Conservation (phyloP, 2,329 filamentous ascomycete species). For the Mycocentrospora acerina region DNA sequence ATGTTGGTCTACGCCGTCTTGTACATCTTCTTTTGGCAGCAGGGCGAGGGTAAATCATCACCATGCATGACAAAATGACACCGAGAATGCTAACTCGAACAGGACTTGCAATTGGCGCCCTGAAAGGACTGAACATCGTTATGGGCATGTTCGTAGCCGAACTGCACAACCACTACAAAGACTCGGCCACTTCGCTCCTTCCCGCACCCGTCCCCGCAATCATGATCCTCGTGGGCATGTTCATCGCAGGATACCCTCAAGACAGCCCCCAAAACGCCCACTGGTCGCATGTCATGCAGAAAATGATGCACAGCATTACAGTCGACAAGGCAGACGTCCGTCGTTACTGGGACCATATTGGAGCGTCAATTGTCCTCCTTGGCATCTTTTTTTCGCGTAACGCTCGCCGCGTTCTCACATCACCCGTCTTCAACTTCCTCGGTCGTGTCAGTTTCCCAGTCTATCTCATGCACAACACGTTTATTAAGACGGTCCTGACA, state of each 20-base stretch:
- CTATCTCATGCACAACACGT: slow-evolving; percentile 63
- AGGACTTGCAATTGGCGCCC: slow-evolving; percentile 36
- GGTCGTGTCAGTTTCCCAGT: slow-evolving; percentile 66
- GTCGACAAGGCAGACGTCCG: slow-evolving; percentile 52
- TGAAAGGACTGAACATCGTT: slow-evolving; percentile 59
- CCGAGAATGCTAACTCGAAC: slow-evolving; percentile 18
- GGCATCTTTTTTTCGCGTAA: slow-evolving; percentile 56
- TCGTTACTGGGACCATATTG: slow-evolving; percentile 53
- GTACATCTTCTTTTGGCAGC: slow-evolving; percentile 45
- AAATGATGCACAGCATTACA: slow-evolving; percentile 49
- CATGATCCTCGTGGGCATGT: slow-evolving; percentile 56
- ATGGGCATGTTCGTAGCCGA: slow-evolving; percentile 64
- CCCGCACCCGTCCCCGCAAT: slow-evolving; percentile 54
- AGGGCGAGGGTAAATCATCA: slow-evolving; percentile 32
- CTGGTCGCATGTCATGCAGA: slow-evolving; percentile 55
- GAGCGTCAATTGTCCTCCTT: slow-evolving; percentile 52
- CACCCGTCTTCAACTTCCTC: slow-evolving; percentile 60
- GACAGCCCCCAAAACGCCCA: slow-evolving; percentile 54
- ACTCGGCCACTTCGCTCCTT: slow-evolving; percentile 51
- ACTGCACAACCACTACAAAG: slow-evolving; percentile 54
- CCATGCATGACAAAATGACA: neutral
- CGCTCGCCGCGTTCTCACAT: slow-evolving; percentile 56
- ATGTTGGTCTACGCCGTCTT: slow-evolving; percentile 39
- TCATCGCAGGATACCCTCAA: slow-evolving; percentile 63
- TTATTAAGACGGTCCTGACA: slow-evolving; percentile 60